Evolutionary conservation across 495 filamentous ascomycete species (phyloP).

Genomic region (Aspergillus sclerotiicarbonarius): DNA sequence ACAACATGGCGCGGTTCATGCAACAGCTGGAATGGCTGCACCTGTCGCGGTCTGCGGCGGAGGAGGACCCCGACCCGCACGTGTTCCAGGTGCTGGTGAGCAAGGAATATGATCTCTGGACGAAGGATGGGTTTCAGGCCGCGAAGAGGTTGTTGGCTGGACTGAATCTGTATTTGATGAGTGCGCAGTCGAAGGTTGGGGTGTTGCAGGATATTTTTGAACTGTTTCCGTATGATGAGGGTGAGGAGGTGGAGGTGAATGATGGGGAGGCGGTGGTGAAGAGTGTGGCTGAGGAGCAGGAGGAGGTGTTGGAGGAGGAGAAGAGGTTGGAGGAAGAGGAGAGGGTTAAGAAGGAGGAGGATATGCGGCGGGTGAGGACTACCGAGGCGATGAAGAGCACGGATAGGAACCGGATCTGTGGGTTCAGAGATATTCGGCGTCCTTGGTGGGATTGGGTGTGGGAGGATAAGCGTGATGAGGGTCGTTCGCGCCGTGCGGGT

Average conservation of each 20-base stretch:
- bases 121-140: slow-evolving; percentile 17
- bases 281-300: neutral
- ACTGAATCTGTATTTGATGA: slow-evolving; percentile 29
- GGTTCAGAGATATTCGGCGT: slow-evolving; percentile 15
- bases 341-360: slow-evolving; percentile 15
- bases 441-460: slow-evolving; percentile 33
- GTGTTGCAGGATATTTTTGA: slow-evolving; percentile 25
- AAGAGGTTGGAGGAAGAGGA: slow-evolving; percentile 15
- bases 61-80: slow-evolving; percentile 7
- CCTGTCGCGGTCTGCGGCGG: slow-evolving; percentile 17
- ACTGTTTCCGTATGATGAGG: slow-evolving; percentile 21
- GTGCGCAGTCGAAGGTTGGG: slow-evolving; percentile 28
- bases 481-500: neutral
- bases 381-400: slow-evolving; percentile 13
- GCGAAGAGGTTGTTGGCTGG: slow-evolving; percentile 21
- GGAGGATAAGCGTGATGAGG: slow-evolving; percentile 21
- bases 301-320: slow-evolving; percentile 14
- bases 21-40: slow-evolving; percentile 19
- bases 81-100: slow-evolving; percentile 28
- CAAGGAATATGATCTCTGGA: slow-evolving; percentile 33
- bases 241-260: slow-evolving; percentile 4
- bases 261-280: slow-evolving; percentile 3
- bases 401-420: slow-evolving; percentile 14
- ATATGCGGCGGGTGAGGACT: slow-evolving; percentile 4
- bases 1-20: slow-evolving; percentile 23